Conservation (phyloP, 257 asterid species). For the Ocimum tenuiflorum region DNA sequence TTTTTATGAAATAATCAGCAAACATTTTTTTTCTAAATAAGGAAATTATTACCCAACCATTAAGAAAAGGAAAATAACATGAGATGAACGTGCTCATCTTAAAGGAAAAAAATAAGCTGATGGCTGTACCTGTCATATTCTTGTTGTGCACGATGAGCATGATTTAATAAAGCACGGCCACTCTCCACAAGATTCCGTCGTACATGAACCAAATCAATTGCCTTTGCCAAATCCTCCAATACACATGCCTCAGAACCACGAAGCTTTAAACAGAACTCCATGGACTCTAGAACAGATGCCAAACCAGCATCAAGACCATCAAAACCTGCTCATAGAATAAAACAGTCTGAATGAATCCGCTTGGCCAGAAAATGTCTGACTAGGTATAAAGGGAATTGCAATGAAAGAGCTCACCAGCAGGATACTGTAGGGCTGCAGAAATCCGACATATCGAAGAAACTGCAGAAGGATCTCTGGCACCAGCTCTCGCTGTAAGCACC, state of each 20-base stretch:
- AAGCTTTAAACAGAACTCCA: conserved; percentile 92
- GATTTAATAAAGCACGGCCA: conserved; percentile 81
- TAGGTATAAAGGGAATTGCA: background rate
- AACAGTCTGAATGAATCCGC: conserved; percentile 6
- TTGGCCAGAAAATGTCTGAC: background rate
- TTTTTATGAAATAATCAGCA: background rate
- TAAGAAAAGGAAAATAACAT: background rate
- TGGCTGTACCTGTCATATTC: conserved; percentile 76
- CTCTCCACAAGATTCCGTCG: conserved; percentile 89
- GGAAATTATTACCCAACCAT: background rate
- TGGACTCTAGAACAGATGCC: conserved; percentile 83
- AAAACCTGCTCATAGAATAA: conserved; percentile 39
- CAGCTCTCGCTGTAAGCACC: conserved; percentile 91
- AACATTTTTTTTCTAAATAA: background rate
- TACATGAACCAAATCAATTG: conserved; percentile 81
- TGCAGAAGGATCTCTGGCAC: conserved; percentile 95
- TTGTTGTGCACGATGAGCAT: conserved; percentile 86
- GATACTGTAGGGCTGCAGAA: conserved; percentile 91
- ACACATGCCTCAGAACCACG: conserved; percentile 95
- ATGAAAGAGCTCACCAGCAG: conserved; percentile 59
- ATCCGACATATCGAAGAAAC: conserved; percentile 96
- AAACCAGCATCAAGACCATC: conserved; percentile 85
- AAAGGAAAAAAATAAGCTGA: conserved; percentile 10
- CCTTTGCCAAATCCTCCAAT: conserved; percentile 86
- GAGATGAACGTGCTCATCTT: conserved; percentile 45